Percentiles rank a stretch among this genome's conserved stretches.
phyloP scores from a whole-genome alignment of 495 filamentous ascomycete genomes.

The Chaetomium cochliodes region DNA sequence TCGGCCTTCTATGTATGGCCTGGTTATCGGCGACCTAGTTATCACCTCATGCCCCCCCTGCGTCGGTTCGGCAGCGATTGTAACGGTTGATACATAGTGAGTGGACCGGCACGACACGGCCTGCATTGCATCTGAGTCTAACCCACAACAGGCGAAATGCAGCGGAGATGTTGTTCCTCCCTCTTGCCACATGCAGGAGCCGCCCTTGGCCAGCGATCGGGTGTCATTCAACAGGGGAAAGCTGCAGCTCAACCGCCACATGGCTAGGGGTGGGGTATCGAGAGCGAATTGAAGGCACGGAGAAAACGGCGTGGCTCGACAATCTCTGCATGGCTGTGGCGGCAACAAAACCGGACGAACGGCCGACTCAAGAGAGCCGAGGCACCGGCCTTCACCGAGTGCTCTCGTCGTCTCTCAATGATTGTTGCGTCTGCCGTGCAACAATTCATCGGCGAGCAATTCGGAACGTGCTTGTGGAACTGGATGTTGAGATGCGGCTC shows the following conservation, averaged over 20 bases:
- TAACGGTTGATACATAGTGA: neutral
- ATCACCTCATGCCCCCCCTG: conserved; percentile 4
- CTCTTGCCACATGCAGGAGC: neutral
- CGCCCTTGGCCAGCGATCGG: neutral
- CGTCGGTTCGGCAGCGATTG: neutral
- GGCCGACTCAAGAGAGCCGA: neutral
- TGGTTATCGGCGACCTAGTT: too few species aligned
- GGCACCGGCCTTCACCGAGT: neutral
- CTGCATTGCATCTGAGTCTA: neutral
- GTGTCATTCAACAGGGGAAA: neutral
- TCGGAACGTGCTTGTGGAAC: neutral
- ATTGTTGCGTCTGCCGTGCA: neutral
- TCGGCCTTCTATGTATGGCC: neutral
- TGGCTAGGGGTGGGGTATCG: neutral
- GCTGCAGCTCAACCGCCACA: neutral
- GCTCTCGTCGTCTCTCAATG: neutral
- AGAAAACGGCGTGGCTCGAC: neutral
- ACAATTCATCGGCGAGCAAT: neutral
- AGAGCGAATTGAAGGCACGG: neutral
- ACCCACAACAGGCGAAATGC: neutral
- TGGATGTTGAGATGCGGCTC: neutral
- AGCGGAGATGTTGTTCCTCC: neutral
- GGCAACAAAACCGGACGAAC: neutral
- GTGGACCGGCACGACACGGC: neutral
- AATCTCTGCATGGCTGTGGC: neutral